Percentiles rank a stretch among this genome's conserved stretches.
Conservation (phyloP, 2,329 filamentous ascomycete species). For the Fusarium hostae region DNA sequence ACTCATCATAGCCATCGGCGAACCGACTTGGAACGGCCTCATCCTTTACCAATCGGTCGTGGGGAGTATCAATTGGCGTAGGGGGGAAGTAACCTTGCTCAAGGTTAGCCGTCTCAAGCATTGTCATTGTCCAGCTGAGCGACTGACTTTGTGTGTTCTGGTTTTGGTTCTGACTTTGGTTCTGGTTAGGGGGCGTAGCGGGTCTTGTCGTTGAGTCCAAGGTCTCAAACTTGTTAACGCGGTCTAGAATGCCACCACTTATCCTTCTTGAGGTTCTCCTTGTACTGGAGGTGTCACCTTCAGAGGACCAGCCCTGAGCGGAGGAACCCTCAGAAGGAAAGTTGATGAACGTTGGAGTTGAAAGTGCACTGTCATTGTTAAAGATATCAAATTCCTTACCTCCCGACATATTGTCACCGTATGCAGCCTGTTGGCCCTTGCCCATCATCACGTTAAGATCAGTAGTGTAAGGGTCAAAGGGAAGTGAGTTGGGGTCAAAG, state of each 20-base stretch:
- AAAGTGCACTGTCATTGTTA: slow-evolving; percentile 57
- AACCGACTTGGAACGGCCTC: slow-evolving; percentile 61
- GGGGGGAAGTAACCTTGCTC: slow-evolving; percentile 70
- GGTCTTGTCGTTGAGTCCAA: slow-evolving; percentile 64
- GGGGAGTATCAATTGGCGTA: slow-evolving; percentile 74
- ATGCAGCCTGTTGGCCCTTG: slow-evolving; percentile 60
- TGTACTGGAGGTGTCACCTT: slow-evolving; percentile 58
- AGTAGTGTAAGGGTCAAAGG: slow-evolving; percentile 60
- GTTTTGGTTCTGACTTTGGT: slow-evolving; percentile 55
- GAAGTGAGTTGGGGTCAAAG: slow-evolving; percentile 56
- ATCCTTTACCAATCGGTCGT: slow-evolving; percentile 58
- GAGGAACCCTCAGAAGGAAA: slow-evolving; percentile 61
- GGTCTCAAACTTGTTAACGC: slow-evolving; percentile 69
- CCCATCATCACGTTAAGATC: slow-evolving; percentile 59
- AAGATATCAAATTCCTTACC: slow-evolving; percentile 64
- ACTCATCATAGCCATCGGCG: slow-evolving; percentile 70
- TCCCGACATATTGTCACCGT: slow-evolving; percentile 54
- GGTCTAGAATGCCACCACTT: slow-evolving; percentile 70
- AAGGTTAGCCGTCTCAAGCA: slow-evolving; percentile 13
- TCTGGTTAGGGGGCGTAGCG: slow-evolving; percentile 71
- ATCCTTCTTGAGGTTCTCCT: slow-evolving; percentile 60
- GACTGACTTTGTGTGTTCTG: slow-evolving; percentile 69
- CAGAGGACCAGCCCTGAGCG: slow-evolving; percentile 62
- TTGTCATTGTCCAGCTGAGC: slow-evolving; percentile 3
- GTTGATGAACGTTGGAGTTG: slow-evolving; percentile 61